Base-by-base conservation (phyloP, 148 eudicot species). In the Vaccinium macrocarpon region DNA sequence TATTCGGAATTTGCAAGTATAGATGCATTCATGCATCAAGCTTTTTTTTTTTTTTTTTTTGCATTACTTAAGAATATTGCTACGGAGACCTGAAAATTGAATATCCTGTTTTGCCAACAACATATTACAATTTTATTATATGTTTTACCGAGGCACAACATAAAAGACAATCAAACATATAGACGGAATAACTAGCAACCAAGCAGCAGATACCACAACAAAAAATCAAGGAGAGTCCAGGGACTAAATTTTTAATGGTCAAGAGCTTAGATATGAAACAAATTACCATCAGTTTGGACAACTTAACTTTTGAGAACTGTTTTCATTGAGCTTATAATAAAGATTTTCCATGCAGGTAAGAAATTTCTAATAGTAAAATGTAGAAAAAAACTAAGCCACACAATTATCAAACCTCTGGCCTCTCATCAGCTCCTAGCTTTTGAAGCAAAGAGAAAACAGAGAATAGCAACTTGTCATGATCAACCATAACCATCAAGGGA, bases 371-470 rank as follows among this genome's bases (percentile, higher is more conserved):
- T 11, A 51, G 8, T 12, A 35, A 53, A 25, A 64, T 51, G 64
- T n/a, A 9, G 21, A 5, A 29, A 68, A 68, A 25, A 21, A 51
- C 18, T 11, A 19, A 78, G 51, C 10, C 10, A 50, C 19, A 73
- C 38, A 78, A 76, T 62, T 2, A 70, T 10, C 81, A 74, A 93
- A 96, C 99, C 99, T 96, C 99, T 42, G 99, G 99, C 84, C 99
- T 93, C 80, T 92, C 99, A 91, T 96, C 99, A 82, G 95, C 94
- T 85, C 98, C 99, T 87, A 96, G 91, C 80, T 91, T 89, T 83
- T 96, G 97, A 88, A 96, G 98, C 81, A 93, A 86, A 55, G 99
- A 90, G 88, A 96, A 96, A 87, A 93, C 89, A 35, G 95, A 91
- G 82, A 91, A 85, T 32, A 96, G 91, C 90, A 94, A 84, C 88